Base-by-base conservation (phyloP, 768 basidiomycete genomes). In the Trametes cubensis region DNA sequence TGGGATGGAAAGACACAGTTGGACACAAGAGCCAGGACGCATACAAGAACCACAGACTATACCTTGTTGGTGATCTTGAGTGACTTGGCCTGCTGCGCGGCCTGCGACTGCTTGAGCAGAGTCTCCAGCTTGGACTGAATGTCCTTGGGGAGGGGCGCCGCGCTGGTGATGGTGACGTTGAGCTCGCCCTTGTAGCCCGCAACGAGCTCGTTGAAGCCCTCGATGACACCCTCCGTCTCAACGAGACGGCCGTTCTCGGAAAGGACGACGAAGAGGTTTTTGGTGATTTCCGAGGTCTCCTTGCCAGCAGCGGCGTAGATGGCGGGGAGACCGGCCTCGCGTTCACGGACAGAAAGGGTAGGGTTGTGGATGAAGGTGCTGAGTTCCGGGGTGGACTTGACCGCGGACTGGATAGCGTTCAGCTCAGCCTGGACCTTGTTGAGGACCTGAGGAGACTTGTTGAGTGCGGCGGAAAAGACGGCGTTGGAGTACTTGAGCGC, bases 21-120 rank as follows among this genome's bases (percentile, higher is more conserved):
- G 45, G 46, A 56, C 61, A 34, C 54, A 53, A 20, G 14, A 39
- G 67, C 56, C 65, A 44, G 2, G n/a, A 21, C 21, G 40, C 14
- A 46, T 3, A 20, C 45, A 41, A 28, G 47, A 20, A 30, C 41
- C 38, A 62, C 25, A 45, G 2, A 2, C 70, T 82, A 63, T 66
- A 90, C 94, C 85, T 95, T 95, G 85, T 98, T 97, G 64, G 85
- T 81, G 59, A 99, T 76, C 78, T 95, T 95, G 67, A 99, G 73
- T 17, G 85, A 80, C 81, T 98, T 98, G 39, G 94, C 92, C 68
- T 88, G 80, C 77, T 91, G 87, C 26, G 89, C 96, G 39, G 89
- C 80, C 79, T 94, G 85, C 25, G 90, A 92, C 72, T 85, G 84
- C 84, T 92, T 97, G 74, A 99, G 82, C 39, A 89, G 76, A 48